phyloP scores from a whole-genome alignment of 106 monocot genomes.

The Posidonia australis region DNA sequence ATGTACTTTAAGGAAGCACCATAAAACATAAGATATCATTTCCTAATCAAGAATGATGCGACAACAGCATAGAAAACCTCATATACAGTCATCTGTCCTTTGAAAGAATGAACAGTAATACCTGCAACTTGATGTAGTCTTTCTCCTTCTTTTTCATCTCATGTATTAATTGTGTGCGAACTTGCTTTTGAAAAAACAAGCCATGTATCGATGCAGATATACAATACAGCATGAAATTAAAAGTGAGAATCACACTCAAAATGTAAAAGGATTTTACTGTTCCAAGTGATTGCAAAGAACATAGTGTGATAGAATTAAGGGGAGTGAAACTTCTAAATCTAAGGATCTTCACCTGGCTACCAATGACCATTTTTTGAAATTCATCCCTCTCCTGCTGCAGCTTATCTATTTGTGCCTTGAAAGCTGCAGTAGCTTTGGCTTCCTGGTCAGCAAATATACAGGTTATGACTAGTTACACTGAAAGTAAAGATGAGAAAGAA shows the following conservation, averaged over 20 bases:
- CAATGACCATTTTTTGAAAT: conserved; percentile 98
- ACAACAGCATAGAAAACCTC: too few relatives aligned
- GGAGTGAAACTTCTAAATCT: not conserved
- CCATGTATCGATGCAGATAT: not conserved
- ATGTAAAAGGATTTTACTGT: not conserved
- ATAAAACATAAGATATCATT: too few relatives aligned
- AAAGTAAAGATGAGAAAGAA: not conserved
- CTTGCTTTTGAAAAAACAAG: conserved; percentile 49
- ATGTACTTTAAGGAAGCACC: too few relatives aligned
- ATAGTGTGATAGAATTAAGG: too few relatives aligned
- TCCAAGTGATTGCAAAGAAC: not conserved
- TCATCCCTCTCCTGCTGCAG: conserved; percentile 96
- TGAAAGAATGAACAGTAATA: conserved; percentile 18
- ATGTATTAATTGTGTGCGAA: conserved; percentile 93
- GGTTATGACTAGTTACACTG: not conserved
- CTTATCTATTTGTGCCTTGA: conserved; percentile 91
- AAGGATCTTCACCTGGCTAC: conserved; percentile 66
- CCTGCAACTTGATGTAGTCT: conserved; percentile 98
- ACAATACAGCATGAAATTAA: not conserved
- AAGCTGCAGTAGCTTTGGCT: conserved; percentile 68
- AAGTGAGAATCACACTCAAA: not conserved
- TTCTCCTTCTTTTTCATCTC: conserved; percentile 99
- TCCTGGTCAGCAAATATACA: conserved; percentile 34
- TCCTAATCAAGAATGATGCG: too few relatives aligned
- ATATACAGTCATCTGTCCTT: too few relatives aligned